Evolutionary conservation across 805 yeast genomes (phyloP), one percentile per base, ranked within the genome.

Genomic region (Yamadazyma akitaensis): DNA sequence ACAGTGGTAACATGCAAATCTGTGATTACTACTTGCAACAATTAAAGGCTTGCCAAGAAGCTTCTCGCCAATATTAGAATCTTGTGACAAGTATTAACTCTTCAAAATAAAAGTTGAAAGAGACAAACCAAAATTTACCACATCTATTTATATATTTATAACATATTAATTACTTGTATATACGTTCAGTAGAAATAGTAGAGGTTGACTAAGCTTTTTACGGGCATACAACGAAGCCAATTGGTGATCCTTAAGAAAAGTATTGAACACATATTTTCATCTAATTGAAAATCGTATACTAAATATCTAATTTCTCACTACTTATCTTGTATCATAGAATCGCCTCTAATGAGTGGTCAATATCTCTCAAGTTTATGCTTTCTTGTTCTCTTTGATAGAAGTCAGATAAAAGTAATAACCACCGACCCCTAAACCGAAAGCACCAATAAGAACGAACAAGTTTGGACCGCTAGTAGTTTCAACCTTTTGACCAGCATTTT

Each of bases 1-100:
- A 94, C 73, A 75, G 78, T 56, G 99, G 99, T 58, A 90, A 94
- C 80, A 87, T 88, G 88, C 97, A 91, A 73, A 84, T 87, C 57
- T 94, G 99, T 74, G 97, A 91, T 63, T 94, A 80, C 81, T 94
- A 94, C 73, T 78, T 94, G 72, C 97, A 94, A 74, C 97, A 92
- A 75, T 83, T 94, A 68, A 92, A 88, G 76, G 95, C 97, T 17
- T 94, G 99, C 72, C 97, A 94, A 74, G 89, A 87, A 70, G 96
- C 97, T 58, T 77, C 96, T 46, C 80, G 84, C 55, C 88, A 80
- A 59, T 91, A 87, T 68, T 91, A 82, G 32, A 57, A n/a, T 21
- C n/a, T 32, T 40, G 32, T 14, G n/a, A n/a, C n/a, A n/a, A n/a
- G n/a, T n/a, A n/a, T n/a, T n/a, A n/a, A n/a, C n/a, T n/a, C 24